Conservation (phyloP, 306 rosid species). For the Gynostemma pentaphyllum region DNA sequence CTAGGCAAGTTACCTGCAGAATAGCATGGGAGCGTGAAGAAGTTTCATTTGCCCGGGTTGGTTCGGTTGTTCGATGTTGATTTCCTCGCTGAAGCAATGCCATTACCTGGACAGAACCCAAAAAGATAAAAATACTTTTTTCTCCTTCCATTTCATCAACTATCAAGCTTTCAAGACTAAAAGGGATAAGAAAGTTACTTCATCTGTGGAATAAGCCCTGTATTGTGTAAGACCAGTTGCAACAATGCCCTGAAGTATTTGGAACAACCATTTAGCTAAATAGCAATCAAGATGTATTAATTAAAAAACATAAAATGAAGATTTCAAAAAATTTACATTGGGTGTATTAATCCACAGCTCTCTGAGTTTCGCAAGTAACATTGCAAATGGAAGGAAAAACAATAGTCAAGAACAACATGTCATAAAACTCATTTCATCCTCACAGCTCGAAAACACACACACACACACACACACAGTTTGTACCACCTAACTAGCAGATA, state of each 20-base stretch:
- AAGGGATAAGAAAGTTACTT: slow-evolving; percentile 37
- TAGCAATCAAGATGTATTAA: not conserved
- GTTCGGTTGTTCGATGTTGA: slow-evolving; percentile 87
- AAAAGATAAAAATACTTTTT: not conserved
- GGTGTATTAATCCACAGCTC: not conserved
- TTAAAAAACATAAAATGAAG: not conserved
- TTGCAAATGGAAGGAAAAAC: not conserved
- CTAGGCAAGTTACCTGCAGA: slow-evolving; percentile 51
- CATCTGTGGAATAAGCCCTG: slow-evolving; percentile 92
- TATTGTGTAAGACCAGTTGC: slow-evolving; percentile 94
- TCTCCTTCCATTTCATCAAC: slow-evolving; percentile 3
- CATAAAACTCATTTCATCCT: not conserved
- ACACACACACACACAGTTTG: not conserved
- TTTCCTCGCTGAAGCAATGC: slow-evolving; percentile 93
- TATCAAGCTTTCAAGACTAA: not conserved
- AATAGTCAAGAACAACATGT: not conserved
- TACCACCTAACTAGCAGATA: too few relatives aligned
- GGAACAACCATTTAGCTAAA: slow-evolving; percentile 11
- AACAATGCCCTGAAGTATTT: slow-evolving; percentile 57
- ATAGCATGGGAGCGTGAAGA: slow-evolving; percentile 98
- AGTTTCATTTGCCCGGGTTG: slow-evolving; percentile 88
- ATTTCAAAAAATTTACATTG: not conserved
- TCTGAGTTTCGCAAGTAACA: not conserved
- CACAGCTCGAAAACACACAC: not conserved
- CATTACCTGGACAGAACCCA: slow-evolving; percentile 63